Evolutionary conservation across 192 early-diverging fungal genomes (phyloP).

Genomic region (Coemansia sp.): DNA sequence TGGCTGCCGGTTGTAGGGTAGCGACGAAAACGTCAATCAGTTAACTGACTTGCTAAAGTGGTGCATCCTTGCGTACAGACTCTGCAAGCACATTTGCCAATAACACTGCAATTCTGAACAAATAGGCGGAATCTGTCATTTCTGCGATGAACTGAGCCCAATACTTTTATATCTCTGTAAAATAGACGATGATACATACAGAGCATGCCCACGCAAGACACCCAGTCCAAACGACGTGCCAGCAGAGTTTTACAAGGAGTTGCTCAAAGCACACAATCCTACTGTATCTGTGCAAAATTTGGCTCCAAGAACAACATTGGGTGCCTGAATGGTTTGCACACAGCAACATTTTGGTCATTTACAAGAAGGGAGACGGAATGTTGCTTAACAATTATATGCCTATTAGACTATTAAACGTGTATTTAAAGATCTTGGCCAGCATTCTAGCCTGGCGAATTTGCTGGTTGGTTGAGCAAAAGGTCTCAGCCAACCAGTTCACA

Average conservation of each 20-base stretch:
- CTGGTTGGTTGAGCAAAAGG: neutral
- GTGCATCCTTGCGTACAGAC: no score
- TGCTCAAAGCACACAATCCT: neutral
- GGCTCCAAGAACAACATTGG: neutral
- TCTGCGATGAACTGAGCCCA: no score
- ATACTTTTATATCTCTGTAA: no score
- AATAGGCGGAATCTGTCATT: no score
- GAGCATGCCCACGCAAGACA: no score
- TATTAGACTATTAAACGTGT: neutral
- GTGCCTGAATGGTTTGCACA: neutral
- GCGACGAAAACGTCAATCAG: no score
- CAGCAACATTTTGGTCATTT: neutral
- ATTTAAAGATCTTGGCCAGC: neutral
- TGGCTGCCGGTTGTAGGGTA: no score
- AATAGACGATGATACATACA: no score
- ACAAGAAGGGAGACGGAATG: neutral
- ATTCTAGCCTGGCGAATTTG: neutral
- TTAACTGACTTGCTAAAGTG: no score
- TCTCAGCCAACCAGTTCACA: slow-evolving; percentile 11
- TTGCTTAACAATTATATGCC: neutral
- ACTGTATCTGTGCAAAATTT: slow-evolving; percentile 3
- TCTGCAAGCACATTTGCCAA: no score
- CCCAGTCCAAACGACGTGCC: neutral
- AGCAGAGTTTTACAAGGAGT: neutral
- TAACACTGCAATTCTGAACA: no score